Base-by-base conservation (phyloP, 179 eudicot species). In the Beta macrorhiza region DNA sequence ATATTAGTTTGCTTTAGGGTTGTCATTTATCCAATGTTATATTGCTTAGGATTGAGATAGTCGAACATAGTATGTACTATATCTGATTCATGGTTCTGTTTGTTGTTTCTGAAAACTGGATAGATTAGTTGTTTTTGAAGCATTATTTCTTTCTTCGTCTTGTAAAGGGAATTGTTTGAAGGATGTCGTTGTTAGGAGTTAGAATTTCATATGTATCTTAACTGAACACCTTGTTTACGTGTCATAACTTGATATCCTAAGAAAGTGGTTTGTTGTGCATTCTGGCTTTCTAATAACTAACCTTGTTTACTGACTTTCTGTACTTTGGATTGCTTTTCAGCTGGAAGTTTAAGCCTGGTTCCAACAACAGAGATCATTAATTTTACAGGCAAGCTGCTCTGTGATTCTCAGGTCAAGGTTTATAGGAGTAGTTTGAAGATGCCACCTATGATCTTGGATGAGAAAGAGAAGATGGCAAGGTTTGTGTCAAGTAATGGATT, bases 391-490 rank as follows among this genome's bases (percentile, higher is more conserved):
- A 89, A 88, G 85, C 86, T 97, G 86, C 91, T 95, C 70, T 90
- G 91, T 69, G 93, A 89, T 84, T 85, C 90, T 4, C 87, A 83
- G 82, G 83, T 81, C 78, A 92, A 86, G 87, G 81, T 77, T 72
- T 89, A 62, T 71, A 82, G 98, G 87, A 80, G 76, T 85, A 79
- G 81, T 68, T 80, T 92, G 87, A 95, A 90, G 80, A 95, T 97
- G 99, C 99, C 99, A 47, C 80, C 92, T 67, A 79, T 95, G 82
- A 88, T 97, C 67, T 85, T 90, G 86, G 97, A 93, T 82, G 82
- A 86, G 78, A 89, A 88, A 87, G 93, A 91, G 82, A 91, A 78
- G 88, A 84, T 70, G 58, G 53, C 79, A 9, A 87, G 88, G 82
- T 94, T 94, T 83, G 79, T 89, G 62, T 91, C 98, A 19, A 87